Evolutionary conservation across 2,329 filamentous ascomycete genomes (phyloP).

Genomic region (Phialophora macrospora): DNA sequence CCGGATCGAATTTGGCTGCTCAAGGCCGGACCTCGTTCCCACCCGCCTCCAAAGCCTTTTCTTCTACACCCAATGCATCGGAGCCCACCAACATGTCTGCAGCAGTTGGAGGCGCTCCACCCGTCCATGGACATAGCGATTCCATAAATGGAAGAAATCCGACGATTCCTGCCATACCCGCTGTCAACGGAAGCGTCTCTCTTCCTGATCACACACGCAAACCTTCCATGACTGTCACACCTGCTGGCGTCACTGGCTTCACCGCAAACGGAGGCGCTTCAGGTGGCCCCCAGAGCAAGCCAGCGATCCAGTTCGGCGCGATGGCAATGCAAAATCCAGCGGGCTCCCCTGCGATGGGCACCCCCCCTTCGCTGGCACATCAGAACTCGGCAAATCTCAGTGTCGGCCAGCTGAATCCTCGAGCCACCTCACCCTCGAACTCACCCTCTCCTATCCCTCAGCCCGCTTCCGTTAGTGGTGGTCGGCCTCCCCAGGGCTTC

Average conservation of each 20-base stretch:
- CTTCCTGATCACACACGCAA: slow-evolving; percentile 78
- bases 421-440: slow-evolving; percentile 79
- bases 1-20: slow-evolving; percentile 38
- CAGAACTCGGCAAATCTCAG: slow-evolving; percentile 35
- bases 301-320: slow-evolving; percentile 65
- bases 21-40: slow-evolving; percentile 34
- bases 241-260: slow-evolving; percentile 76
- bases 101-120: slow-evolving; percentile 40
- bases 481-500: slow-evolving; percentile 76
- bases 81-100: slow-evolving; percentile 41
- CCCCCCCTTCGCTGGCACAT: slow-evolving; percentile 44
- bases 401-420: slow-evolving; percentile 59
- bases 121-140: slow-evolving; percentile 36
- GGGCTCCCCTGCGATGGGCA: slow-evolving; percentile 58
- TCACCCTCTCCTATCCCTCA: slow-evolving; percentile 94
- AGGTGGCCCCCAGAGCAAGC: slow-evolving; percentile 51
- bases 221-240: slow-evolving; percentile 87
- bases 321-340: slow-evolving; percentile 67
- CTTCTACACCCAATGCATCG: slow-evolving; percentile 39
- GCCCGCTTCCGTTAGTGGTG: slow-evolving; percentile 80
- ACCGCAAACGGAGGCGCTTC: slow-evolving; percentile 76
- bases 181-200: slow-evolving; percentile 66
- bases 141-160: slow-evolving; percentile 45
- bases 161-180: slow-evolving; percentile 66
- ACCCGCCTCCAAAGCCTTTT: slow-evolving; percentile 31